Conservation (phyloP, 2,329 filamentous ascomycete species). For the Cylindrodendrum hubeiense region DNA sequence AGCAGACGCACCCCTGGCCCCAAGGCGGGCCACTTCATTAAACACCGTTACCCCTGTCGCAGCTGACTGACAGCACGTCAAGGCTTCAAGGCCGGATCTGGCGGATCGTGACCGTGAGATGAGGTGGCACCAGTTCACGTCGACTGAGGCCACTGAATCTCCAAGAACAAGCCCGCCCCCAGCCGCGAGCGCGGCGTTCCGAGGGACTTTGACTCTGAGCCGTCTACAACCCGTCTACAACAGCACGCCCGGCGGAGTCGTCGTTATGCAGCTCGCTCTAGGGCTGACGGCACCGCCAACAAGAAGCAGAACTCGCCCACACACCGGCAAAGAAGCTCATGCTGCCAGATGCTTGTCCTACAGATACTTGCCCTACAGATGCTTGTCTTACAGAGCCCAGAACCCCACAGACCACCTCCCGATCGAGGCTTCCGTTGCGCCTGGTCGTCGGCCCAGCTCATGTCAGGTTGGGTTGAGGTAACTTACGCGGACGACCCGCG, state of each 20-base stretch:
- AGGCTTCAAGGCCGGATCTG: not conserved
- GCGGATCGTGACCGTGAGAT: not conserved
- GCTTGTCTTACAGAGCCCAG: not conserved
- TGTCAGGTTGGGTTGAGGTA: not conserved
- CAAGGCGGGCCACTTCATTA: conserved; percentile 10
- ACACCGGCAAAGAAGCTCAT: not conserved
- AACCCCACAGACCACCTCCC: not conserved
- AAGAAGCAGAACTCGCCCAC: not conserved
- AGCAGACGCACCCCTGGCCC: not conserved
- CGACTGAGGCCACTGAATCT: not conserved
- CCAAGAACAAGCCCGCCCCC: not conserved
- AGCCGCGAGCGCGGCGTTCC: not conserved
- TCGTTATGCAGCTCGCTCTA: not conserved
- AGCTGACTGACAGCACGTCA: too few species aligned
- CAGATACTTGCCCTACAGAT: not conserved
- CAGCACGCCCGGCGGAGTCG: too few species aligned
- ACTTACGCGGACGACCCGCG: not conserved
- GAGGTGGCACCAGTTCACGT: not conserved
- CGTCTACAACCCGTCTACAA: too few species aligned
- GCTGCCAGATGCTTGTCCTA: not conserved
- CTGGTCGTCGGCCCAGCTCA: not conserved
- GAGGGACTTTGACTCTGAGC: not conserved
- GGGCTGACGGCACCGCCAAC: not conserved
- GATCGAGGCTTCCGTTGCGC: not conserved
- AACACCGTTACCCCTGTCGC: conserved; percentile 1